phyloP scores from a whole-genome alignment of 2,329 filamentous ascomycete species.

The Mariannaea elegans region DNA sequence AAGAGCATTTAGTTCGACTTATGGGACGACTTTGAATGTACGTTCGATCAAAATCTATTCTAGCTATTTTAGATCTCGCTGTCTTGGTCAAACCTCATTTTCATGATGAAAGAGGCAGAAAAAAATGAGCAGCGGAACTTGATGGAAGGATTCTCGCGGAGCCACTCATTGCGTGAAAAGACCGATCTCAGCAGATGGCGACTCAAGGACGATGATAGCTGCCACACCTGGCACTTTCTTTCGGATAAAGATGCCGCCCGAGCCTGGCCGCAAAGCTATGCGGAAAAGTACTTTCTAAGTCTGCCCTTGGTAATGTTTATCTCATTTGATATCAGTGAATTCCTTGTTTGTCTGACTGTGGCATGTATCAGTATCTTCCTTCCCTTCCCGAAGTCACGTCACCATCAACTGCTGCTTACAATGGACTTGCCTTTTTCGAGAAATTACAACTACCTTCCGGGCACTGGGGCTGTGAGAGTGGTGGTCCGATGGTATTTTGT shows the following conservation, averaged over 20 bases:
- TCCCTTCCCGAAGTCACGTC: slow-evolving; percentile 73
- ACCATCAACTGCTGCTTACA: slow-evolving; percentile 79
- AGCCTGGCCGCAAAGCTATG: slow-evolving; percentile 84
- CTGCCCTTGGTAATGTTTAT: slow-evolving; percentile 71
- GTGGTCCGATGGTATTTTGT: background rate
- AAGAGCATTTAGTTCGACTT: too few species aligned
- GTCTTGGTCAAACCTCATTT: background rate
- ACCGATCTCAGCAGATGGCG: slow-evolving; percentile 69
- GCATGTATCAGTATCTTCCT: slow-evolving; percentile 69
- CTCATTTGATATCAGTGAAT: background rate
- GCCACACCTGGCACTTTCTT: slow-evolving; percentile 94
- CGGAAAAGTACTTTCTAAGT: slow-evolving; percentile 87
- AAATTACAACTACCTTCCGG: slow-evolving; percentile 87
- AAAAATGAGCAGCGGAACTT: background rate
- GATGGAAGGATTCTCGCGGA: background rate
- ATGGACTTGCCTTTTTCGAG: slow-evolving; percentile 87
- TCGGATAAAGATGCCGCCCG: slow-evolving; percentile 73
- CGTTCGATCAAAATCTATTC: too few species aligned
- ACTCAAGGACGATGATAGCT: slow-evolving; percentile 79
- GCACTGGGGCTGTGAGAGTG: slow-evolving; percentile 72
- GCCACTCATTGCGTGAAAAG: background rate
- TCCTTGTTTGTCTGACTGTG: background rate
- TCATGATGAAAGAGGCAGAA: background rate
- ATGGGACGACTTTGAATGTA: too few species aligned
- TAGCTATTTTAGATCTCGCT: too few species aligned